Base-by-base conservation (phyloP, 176 grass and related monocot species). In the Lolium perenne region DNA sequence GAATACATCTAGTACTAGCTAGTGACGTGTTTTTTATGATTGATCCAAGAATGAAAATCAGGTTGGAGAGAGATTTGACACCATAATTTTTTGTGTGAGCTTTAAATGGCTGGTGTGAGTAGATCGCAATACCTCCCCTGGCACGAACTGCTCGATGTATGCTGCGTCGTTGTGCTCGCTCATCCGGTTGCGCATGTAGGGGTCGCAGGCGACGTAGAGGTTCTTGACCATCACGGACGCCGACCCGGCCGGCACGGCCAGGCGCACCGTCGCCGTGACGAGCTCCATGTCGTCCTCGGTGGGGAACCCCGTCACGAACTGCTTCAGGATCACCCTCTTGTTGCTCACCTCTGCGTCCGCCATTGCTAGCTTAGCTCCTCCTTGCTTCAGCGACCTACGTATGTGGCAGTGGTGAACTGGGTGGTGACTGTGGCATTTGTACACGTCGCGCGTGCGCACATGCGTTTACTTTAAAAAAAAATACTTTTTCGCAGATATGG, bases 121-220 rank as follows among this genome's bases (percentile, higher is more conserved):
- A 35, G 32, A 35, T 14, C 11, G 40, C 7, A 15, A 8, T 72
- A 87, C 86, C 87, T 88, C 65, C 0, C 81, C 87, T 0, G 66
- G 74, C 26, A 88, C 74, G 81, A 68, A 85, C 56, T 92, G 88
- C n/a, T 76, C 86, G 26, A 79, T 17, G 64, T 58, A 74, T 54
- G 77, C 79, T 8, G 83, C 25, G 20, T 48, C 71, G 4, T 83
- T 76, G 76, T 78, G 88, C 63, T 57, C 74, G 9, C 21, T 83
- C 91, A 95, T 95, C 13, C 88, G 90, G 62, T 0, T 2, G 7
- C 91, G 86, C 86, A 93, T 89, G 86, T 83, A 95, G 0, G 94
- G 91, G 41, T 95, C 94, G 57, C 89, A 95, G 0, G 94, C 91
- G 16, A 95, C 76, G 67, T 91, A 95, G 17, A 95, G 86, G 58